These are phyloP conservation scores for Guadua angustifolia DNA, from an alignment of 176 grass and related monocot species.

Conservation along the genomic window DNA sequence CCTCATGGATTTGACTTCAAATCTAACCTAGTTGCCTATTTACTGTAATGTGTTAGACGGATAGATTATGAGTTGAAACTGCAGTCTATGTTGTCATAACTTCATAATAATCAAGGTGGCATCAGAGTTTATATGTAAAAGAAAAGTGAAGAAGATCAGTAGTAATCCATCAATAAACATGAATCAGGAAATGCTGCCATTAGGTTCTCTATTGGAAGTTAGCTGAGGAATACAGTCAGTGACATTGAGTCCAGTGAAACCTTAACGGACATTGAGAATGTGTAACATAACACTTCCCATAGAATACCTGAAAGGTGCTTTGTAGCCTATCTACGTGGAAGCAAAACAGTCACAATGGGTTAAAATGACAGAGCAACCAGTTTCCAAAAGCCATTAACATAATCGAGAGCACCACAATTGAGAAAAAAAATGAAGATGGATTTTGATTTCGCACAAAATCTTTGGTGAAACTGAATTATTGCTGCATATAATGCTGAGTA, in stretches of 20 bases:
- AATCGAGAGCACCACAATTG: background rate
- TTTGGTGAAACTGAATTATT: background rate
- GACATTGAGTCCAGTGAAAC: background rate
- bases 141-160: background rate
- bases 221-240: constrained; percentile 1
- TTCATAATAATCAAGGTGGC: background rate
- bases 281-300: background rate
- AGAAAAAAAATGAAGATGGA: background rate
- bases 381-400: background rate
- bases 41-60: background rate
- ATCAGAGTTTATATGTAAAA: constrained; percentile 11
- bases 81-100: background rate
- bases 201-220: constrained; percentile 21
- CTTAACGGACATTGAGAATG: background rate
- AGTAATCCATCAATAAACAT: constrained; percentile 7
- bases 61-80: background rate
- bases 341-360: background rate
- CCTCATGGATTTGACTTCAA: constrained; percentile 1
- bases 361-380: background rate
- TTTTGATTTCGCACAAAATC: constrained; percentile 13
- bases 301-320: background rate
- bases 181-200: constrained; percentile 4
- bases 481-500: background rate
- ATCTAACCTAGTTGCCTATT: constrained; percentile 1
- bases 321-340: background rate